A percentile compares a stretch with the other conserved stretches of the same genome.
These are phyloP conservation scores for Arthrobotrys iridis DNA, from an alignment of 2,329 filamentous ascomycete genomes.

Conservation along the genomic window DNA sequence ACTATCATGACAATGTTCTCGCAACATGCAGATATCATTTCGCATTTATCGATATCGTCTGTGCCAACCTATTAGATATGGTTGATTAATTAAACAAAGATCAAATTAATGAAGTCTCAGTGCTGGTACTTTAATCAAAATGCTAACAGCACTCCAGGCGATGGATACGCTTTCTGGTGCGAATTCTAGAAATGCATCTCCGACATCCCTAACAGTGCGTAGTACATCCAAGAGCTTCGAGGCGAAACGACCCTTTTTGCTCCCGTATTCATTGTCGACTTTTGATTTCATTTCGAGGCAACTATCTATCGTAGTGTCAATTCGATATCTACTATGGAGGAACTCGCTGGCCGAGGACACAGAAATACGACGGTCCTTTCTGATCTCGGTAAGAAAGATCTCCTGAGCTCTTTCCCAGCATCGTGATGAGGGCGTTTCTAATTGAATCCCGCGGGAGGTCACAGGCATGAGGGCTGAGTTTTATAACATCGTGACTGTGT, in stretches of 20 bases:
- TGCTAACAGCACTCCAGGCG: conserved; percentile 19
- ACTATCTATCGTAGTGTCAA: conserved; percentile 6
- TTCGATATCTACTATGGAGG: neutral
- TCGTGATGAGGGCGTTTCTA: neutral
- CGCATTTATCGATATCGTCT: conserved; percentile 24
- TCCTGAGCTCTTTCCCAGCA: conserved; percentile 16
- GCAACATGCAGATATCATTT: conserved; percentile 16
- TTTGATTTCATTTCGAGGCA: conserved; percentile 9
- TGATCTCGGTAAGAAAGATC: conserved; percentile 7
- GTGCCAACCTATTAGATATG: neutral
- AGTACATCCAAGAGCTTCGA: conserved; percentile 3
- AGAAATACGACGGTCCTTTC: neutral
- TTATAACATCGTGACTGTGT: no score
- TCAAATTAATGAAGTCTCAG: neutral
- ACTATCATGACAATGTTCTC: conserved; percentile 26
- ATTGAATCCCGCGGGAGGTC: no score
- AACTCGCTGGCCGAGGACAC: neutral
- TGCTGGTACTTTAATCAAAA: conserved; percentile 8
- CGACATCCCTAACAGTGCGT: conserved; percentile 16
- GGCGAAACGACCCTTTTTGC: neutral
- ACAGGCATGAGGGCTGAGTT: no score
- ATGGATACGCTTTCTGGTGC: conserved; percentile 24
- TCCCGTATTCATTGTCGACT: conserved; percentile 3
- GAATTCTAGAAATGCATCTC: conserved; percentile 13
- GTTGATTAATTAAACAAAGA: neutral